phyloP scores from a whole-genome alignment of 192 early-diverging fungal genomes.

The Mortierella antarctica region DNA sequence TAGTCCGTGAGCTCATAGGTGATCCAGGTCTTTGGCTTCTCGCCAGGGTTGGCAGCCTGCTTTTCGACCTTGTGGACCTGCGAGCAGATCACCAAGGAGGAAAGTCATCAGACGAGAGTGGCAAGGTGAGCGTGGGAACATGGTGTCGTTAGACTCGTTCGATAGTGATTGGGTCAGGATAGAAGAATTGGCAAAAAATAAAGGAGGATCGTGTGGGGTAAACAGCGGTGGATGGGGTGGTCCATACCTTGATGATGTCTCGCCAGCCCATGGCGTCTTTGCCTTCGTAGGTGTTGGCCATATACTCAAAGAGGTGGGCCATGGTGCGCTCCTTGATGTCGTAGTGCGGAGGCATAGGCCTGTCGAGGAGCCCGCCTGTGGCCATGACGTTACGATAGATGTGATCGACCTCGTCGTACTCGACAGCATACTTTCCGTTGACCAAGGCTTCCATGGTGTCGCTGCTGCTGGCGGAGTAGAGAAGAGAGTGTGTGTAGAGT shows the following conservation, averaged over 20 bases:
- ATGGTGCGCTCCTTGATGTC: slow-evolving; percentile 41
- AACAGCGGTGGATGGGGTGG: neutral
- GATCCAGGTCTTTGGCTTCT: slow-evolving; percentile 75
- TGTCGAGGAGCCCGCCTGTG: slow-evolving; percentile 47
- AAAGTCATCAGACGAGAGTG: neutral
- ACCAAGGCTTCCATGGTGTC: slow-evolving; percentile 8
- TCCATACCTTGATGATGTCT: slow-evolving; percentile 54
- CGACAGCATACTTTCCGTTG: slow-evolving; percentile 41
- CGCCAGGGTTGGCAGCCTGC: slow-evolving; percentile 24
- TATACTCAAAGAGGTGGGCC: slow-evolving; percentile 52
- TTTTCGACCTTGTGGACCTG: slow-evolving; percentile 47
- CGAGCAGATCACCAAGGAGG: neutral
- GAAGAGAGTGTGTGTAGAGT: neutral
- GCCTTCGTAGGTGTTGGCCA: slow-evolving; percentile 46
- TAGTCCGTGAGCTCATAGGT: slow-evolving; percentile 75
- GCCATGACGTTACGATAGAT: slow-evolving; percentile 54
- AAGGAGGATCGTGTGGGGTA: neutral
- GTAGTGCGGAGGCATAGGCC: slow-evolving; percentile 42
- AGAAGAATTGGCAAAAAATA: neutral
- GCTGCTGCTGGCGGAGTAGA: neutral
- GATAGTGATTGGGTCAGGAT: neutral
- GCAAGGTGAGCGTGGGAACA: neutral
- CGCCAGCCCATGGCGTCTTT: slow-evolving; percentile 56
- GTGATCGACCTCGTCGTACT: slow-evolving; percentile 54
- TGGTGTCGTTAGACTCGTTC: neutral